These are phyloP conservation scores for Crocinoboletus sp. DNA, from an alignment of 1,284 basidiomycete species.

Conservation along the genomic window DNA sequence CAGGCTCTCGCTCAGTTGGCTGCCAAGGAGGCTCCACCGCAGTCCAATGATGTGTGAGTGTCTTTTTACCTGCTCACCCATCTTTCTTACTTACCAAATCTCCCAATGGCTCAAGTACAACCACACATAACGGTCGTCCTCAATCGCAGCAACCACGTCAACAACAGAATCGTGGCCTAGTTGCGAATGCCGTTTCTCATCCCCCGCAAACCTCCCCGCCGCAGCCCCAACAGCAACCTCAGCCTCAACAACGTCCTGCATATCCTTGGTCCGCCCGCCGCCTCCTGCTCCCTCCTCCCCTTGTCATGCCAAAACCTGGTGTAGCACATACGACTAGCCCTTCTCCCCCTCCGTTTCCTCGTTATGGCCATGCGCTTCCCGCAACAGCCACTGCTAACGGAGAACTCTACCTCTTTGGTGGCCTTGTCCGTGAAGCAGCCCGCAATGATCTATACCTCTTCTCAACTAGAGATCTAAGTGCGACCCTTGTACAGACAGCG, in stretches of 20 bases:
- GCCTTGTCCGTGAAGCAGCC: conserved; percentile 88
- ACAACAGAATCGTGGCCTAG: conserved; percentile 26
- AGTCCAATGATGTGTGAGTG: conserved; percentile 40
- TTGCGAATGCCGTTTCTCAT: conserved; percentile 21
- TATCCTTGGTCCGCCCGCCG: conserved; percentile 79
- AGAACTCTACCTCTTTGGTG: conserved; percentile 96
- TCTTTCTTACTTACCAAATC: conserved; percentile 2
- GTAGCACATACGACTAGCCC: conserved; percentile 53
- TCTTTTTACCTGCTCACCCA: conserved; percentile 12
- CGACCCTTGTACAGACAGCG: conserved; percentile 78
- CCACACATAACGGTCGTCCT: conserved; percentile 21
- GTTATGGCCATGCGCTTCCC: conserved; percentile 97
- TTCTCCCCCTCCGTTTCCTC: conserved; percentile 88
- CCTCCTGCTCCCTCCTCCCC: conserved; percentile 60
- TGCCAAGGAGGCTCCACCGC: conserved; percentile 28
- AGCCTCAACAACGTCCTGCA: conserved; percentile 50
- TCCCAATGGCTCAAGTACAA: conserved; percentile 16
- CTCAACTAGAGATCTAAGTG: conserved; percentile 74
- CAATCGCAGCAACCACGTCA: conserved; percentile 34
- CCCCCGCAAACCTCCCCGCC: conserved; percentile 25
- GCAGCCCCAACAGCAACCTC: conserved; percentile 24
- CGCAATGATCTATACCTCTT: conserved; percentile 95
- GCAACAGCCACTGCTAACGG: conserved; percentile 75
- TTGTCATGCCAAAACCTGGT: conserved; percentile 58
- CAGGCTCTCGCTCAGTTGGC: conserved; percentile 59